These are phyloP conservation scores for Ensete ventricosum DNA, from an alignment of 176 grass and related monocot genomes.

Conservation along the genomic window DNA sequence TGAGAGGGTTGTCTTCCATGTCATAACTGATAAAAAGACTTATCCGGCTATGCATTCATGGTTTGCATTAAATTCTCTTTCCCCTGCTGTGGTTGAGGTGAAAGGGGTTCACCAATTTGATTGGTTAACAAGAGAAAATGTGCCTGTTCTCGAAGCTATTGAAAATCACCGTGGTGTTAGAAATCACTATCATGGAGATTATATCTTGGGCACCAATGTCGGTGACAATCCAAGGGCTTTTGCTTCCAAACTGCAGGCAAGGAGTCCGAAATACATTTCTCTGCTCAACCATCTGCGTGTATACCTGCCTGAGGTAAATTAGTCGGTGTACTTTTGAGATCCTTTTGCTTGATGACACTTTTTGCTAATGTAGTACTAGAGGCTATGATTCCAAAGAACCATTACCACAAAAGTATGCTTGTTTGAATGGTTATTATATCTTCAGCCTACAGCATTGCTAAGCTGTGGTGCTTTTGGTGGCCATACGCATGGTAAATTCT, in stretches of 20 bases:
- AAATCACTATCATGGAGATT: constrained; percentile 58
- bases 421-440: no score
- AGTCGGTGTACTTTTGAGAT: not conserved
- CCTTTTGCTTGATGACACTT: not conserved
- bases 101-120: constrained; percentile 92
- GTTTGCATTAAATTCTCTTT: constrained; percentile 80
- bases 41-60: constrained; percentile 96
- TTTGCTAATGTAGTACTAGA: no score
- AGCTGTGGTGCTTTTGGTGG: no score
- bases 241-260: constrained; percentile 75
- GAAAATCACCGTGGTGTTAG: constrained; percentile 59
- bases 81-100: constrained; percentile 65
- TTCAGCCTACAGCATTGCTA: no score
- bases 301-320: constrained; percentile 89
- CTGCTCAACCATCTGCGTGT: constrained; percentile 87
- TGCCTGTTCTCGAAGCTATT: constrained; percentile 74
- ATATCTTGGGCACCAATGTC: constrained; percentile 40
- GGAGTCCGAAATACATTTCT: constrained; percentile 80
- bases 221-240: constrained; percentile 67
- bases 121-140: constrained; percentile 91
- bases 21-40: constrained; percentile 95
- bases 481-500: no score
- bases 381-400: no score
- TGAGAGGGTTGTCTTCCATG: constrained; percentile 78
- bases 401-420: no score